A percentile compares a stretch with the other conserved stretches of the same genome.
Evolutionary conservation across 352 stramenopile species (phyloP).

Genomic region (Phytophthora hybrid): DNA sequence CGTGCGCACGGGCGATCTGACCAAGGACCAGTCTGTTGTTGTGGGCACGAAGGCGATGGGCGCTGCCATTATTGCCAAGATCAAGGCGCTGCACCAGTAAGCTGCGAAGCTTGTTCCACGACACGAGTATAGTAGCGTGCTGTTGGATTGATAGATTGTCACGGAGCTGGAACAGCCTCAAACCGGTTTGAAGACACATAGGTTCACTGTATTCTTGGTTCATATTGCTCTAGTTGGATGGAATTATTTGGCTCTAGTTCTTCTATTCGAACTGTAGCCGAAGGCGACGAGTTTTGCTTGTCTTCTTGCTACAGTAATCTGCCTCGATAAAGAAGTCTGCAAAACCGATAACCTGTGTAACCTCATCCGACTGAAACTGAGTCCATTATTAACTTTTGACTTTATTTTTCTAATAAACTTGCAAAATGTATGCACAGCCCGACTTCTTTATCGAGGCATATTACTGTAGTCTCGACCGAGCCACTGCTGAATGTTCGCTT

Average conservation of each 20-base stretch:
- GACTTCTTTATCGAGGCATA: no score
- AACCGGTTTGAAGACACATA: constrained; percentile 23
- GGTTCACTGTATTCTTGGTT: constrained; percentile 23
- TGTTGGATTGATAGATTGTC: constrained; percentile 27
- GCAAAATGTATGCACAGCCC: no score
- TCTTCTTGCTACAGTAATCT: constrained; percentile 51
- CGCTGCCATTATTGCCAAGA: constrained; percentile 83
- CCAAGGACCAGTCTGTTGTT: constrained; percentile 57
- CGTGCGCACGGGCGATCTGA: constrained; percentile 88
- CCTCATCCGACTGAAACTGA: no score
- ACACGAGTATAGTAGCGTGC: constrained; percentile 2
- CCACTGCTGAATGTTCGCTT: constrained; percentile 1
- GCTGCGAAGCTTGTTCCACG: neutral
- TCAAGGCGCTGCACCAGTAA: constrained; percentile 61
- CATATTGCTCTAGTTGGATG: constrained; percentile 36
- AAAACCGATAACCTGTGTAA: no score
- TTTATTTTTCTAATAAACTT: no score
- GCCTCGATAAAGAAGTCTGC: no score
- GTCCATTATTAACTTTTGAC: no score
- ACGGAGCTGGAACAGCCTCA: neutral
- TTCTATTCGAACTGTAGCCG: neutral
- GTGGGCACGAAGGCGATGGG: constrained; percentile 82
- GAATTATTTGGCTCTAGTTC: neutral
- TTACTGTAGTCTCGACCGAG: no score
- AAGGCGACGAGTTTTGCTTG: constrained; percentile 17